Evolutionary conservation across 225 moss, liverwort and hornwort species (phyloP).

Genomic region (Pleurozium schreberi): DNA sequence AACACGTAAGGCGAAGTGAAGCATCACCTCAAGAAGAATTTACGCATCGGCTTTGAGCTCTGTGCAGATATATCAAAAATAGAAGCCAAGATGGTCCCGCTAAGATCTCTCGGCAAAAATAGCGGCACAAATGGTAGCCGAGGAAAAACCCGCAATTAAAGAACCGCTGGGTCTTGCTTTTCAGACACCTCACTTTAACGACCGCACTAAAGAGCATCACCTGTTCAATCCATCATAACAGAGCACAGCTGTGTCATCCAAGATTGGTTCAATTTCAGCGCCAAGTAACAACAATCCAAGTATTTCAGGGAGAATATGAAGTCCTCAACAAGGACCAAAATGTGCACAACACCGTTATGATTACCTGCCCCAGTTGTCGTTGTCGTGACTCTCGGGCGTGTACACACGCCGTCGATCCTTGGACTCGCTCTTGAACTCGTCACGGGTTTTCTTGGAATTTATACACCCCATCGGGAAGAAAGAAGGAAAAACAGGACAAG

Average conservation of each 20-base stretch:
- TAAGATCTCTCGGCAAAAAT: not conserved
- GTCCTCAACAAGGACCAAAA: not conserved
- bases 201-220: not conserved
- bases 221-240: not conserved
- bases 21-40: slow-evolving; percentile 1
- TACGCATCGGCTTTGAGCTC: not conserved
- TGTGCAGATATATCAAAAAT: not conserved
- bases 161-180: not conserved
- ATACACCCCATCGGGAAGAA: slow-evolving; percentile 33
- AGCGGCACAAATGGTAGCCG: not conserved
- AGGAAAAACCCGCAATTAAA: not conserved
- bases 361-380: slow-evolving; percentile 31
- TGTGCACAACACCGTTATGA: not conserved
- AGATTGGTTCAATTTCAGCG: not conserved
- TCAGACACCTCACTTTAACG: not conserved
- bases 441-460: slow-evolving; percentile 18
- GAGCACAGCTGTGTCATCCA: not conserved
- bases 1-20: not conserved
- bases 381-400: slow-evolving; percentile 44
- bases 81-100: not conserved
- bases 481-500: not conserved
- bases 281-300: not conserved
- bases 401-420: slow-evolving; percentile 23
- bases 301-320: not conserved
- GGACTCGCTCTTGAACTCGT: not conserved